Base-by-base conservation (phyloP, 345 rosid species). In the Corchorus capsularis region DNA sequence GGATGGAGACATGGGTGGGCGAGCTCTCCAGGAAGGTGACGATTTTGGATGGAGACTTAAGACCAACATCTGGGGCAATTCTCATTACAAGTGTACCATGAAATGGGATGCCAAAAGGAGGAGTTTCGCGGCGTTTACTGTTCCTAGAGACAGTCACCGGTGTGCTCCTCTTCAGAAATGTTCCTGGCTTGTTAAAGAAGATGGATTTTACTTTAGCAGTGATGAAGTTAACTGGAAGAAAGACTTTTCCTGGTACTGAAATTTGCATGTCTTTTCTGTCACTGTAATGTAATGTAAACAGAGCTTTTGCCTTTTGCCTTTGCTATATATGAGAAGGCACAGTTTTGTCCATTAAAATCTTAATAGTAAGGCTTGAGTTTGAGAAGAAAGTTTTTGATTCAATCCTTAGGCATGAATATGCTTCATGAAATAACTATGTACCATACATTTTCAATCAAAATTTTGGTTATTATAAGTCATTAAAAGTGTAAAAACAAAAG, bases 11-110 rank as follows among this genome's bases (percentile, higher is more conserved):
- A 83, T 94, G 5, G 98, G 98, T n/a, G 94, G 98, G 39, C 93
- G 97, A 2, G 97, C 98, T 5, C 93, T 94, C 37, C 97, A 94
- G 78, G 97, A 91, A 72, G 97, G 98, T 8, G 98, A 94, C 4
- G 97, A 91, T 69, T 93, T 84, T 73, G 77, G 90, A n/a, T 94
- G 98, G 98, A 88, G 85, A 6, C 81, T 80, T 13, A 83, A 3
- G 67, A 87, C 87, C 47, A 75, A 76, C 60, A 60, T 91, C 11
- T 87, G 91, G 92, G 85, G 85, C 17, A 72, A 55, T 7, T 73
- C 75, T 45, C 75, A 49, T 47, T 87, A 82, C 86, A 20, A 79
- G 46, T 94, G 98, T 74, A 94, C 97, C 46, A 66, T 93, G 88
- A 94, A 94, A 71, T 89, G 98, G 95, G 92, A 91, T 1, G 43